Base-by-base conservation (phyloP, 140 eudicot genomes). In the Cichorium intybus region DNA sequence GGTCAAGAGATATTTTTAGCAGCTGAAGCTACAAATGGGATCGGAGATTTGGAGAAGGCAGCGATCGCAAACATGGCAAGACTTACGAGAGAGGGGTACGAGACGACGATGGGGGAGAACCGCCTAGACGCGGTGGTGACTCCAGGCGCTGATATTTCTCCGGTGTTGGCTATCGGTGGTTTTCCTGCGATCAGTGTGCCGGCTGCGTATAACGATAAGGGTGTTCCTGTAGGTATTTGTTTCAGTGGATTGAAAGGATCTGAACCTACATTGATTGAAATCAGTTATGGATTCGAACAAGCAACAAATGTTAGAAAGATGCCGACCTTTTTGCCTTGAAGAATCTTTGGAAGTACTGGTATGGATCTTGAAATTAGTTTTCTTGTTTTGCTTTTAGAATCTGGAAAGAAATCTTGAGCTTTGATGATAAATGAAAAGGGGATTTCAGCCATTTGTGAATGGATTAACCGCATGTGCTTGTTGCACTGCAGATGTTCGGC, bases 181-280 rank as follows among this genome's bases (percentile, higher is more conserved):
- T 89, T 64, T 58, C 97, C 97, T 8, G 97, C 79, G 7, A 86
- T 89, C 10, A 89, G 49, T 62, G 89, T 89, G 21, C 97, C 97
- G 22, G 97, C 91, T 17, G 97, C 72, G 0, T 89, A 80, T 28
- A 76, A 78, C 17, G 27, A 66, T 15, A 54, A 74, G 4, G 97
- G 92, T 29, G 84, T 80, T 24, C 97, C 97, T 4, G 18, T 73
- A 20, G 95, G 95, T 39, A 79, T 81, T 8, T 76, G 80, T 48
- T 83, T 86, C 29, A 82, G 95, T 2, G 97, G 95, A 2, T 52
- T 86, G 49, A 81, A 71, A 54, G 91, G 88, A 0, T 80, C 77
- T 3, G 97, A 86, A 23, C 86, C 90, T 59, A 60, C 48, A 37
- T 66, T 88, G 59, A 85, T 88, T 41, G 95, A 88, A 60, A 76